Base-by-base conservation (phyloP, 441 rosid genomes). In the Omphalea diandra region DNA sequence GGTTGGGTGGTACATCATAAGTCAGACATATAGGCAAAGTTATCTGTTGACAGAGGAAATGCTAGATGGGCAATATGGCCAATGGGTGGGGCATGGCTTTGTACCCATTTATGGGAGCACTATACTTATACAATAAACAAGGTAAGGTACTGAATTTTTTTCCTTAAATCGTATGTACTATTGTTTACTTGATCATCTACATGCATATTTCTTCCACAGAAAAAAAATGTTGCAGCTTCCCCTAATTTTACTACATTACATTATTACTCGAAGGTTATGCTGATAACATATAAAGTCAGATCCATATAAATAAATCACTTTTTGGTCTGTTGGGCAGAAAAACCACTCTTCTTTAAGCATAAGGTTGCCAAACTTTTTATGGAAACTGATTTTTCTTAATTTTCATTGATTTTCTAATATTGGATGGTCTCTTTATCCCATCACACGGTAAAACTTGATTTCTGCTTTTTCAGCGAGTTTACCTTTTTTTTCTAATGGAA, bases 21-120 rank as follows among this genome's bases (percentile, higher is more conserved):
- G 61, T 67, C 87, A 27, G 94, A 89, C 71, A 80, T 87, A 70
- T 89, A 91, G 94, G 94, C 94, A 29, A 89, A 87, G 76, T 68
- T 91, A 68, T 87, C 94, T 20, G 82, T 87, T 15, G 84, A 76
- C 75, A 67, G 33, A 41, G 78, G 79, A 33, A 2, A 83, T 5
- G 85, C 76, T 67, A 82, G 75, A 43, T 85, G 84, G 88, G 85
- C 88, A 65, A 12, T 89, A 35, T 89, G 94, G 91, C 83, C 84
- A 26, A 83, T 89, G 90, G 91, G 87, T 17, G 94, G 91, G 66
- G 88, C 94, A 27, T 89, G 94, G 94, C 88, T 87, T 59, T 87
- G 90, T 72, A 82, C 85, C 10, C 94, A 89, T 74, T 72, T 89
- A 20, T 89, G 94, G 94, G 94, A 87, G 80, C 91, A 87, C 68